Conservation (phyloP, 164 flowering plant genomes). For the Litsea cubeba region DNA sequence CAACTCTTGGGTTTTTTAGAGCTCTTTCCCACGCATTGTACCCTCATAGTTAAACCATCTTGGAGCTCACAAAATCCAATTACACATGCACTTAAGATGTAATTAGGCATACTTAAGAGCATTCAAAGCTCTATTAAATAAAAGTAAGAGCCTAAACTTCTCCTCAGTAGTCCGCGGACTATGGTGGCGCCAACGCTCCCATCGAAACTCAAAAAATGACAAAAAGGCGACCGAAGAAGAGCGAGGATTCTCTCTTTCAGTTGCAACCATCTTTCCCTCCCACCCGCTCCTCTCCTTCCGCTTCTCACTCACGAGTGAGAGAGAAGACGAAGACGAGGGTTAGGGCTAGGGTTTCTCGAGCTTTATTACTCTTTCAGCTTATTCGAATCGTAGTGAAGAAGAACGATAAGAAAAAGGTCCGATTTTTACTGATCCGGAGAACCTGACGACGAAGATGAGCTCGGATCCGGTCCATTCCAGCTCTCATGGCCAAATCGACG, state of each 20-base stretch:
- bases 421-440: background rate
- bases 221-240: conserved; percentile 10
- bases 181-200: background rate
- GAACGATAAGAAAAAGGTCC: conserved; percentile 17
- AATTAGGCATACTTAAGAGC: too few relatives aligned
- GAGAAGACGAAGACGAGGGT: background rate
- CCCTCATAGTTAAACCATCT: too few relatives aligned
- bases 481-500: conserved; percentile 70
- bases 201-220: background rate
- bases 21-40: too few relatives aligned
- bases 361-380: background rate
- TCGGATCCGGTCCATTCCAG: conserved; percentile 33
- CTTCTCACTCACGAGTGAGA: background rate
- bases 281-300: background rate
- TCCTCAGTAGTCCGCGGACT: background rate
- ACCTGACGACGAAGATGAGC: conserved; percentile 37
- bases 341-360: background rate
- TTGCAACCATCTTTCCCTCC: conserved; percentile 12
- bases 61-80: too few relatives aligned
- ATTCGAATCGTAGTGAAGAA: background rate
- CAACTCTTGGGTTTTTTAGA: too few relatives aligned
- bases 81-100: too few relatives aligned
- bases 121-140: too few relatives aligned
- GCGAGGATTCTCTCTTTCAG: conserved; percentile 18
- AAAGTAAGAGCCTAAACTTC: too few relatives aligned